Base-by-base conservation (phyloP, 805 yeast species). In the Myxozyma kluyveri region DNA sequence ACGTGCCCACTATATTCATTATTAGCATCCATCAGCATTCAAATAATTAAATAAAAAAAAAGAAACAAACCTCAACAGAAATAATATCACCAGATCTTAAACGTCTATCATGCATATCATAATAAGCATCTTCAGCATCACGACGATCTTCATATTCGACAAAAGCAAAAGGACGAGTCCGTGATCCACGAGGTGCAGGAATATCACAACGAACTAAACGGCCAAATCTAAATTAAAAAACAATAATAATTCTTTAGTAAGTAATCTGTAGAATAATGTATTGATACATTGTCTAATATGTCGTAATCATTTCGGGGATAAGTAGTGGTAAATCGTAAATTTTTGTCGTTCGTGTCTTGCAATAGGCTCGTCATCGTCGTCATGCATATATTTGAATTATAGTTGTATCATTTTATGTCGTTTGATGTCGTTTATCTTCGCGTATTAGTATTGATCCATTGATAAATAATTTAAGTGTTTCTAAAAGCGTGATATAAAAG, bases 71-170 rank as follows among this genome's bases (percentile, higher is more conserved):
- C 52, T 65, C 69, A 2, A 65, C 47, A 27, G 56, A 52, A 14
- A 65, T 14, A 3, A 61, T 45, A 45, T 65, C 68, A 4, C 68
- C 67, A 6, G 59, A 44, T 14, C 56, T 50, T 36, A 65, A 51
- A 18, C 65, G 58, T 29, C 57, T 50, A 45, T 57, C 47, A 48
- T 65, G 68, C 65, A 65, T 55, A 47, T 65, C 66, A 27, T 63
- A 49, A 59, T 62, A 64, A n/a, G 68, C 68, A 50, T 65, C 68
- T 18, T 65, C 69, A 33, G 68, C 69, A 45, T 65, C 68, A n/a
- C 64, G 52, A 37, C 55, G 52, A 44, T 63, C 62, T 45, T 65
- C 68, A 46, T 57, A 65, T 49, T 65, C 68, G 18, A 65, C 66
- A 47, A 65, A 65, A 21, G 68, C 68, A 42, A 56, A 63, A 60